These are phyloP conservation scores for Gigaspora rosea DNA, from an alignment of 192 early-diverging fungal genomes.

Conservation along the genomic window DNA sequence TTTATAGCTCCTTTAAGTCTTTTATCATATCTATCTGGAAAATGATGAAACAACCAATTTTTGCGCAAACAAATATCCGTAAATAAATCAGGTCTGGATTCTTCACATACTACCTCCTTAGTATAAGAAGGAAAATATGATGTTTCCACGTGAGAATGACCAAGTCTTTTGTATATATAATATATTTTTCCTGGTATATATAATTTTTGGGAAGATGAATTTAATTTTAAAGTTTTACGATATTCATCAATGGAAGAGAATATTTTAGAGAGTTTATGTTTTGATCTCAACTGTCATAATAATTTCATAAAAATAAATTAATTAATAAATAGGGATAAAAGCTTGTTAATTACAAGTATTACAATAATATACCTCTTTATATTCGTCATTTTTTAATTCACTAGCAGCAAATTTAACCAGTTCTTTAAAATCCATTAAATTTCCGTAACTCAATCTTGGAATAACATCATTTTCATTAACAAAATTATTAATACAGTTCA, in stretches of 20 bases:
- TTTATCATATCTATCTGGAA: conserved; percentile 48
- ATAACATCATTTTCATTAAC: conserved; percentile 49
- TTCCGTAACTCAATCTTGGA: conserved; percentile 42
- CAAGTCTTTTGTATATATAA: conserved; percentile 41
- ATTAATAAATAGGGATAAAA: neutral
- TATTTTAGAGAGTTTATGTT: conserved; percentile 12
- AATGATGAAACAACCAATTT: conserved; percentile 50
- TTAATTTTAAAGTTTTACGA: conserved; percentile 5
- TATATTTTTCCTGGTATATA: conserved; percentile 40
- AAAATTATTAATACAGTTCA: conserved; percentile 39
- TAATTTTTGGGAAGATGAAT: conserved; percentile 12
- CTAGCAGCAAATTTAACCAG: conserved; percentile 46
- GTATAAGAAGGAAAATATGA: conserved; percentile 38
- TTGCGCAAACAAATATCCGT: conserved; percentile 38
- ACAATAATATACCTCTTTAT: conserved; percentile 16
- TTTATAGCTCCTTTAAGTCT: conserved; percentile 36
- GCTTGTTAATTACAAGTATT: neutral
- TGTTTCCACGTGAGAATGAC: conserved; percentile 33
- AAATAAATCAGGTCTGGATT: conserved; percentile 39
- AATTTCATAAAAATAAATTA: neutral
- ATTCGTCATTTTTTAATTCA: conserved; percentile 38
- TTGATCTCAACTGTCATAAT: neutral
- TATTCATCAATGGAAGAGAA: conserved; percentile 17
- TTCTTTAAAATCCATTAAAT: conserved; percentile 47
- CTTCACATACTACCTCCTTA: conserved; percentile 45